These are phyloP conservation scores for Yamadazyma diddensiae DNA, from an alignment of 1,139 yeast genomes.

Conservation along the genomic window DNA sequence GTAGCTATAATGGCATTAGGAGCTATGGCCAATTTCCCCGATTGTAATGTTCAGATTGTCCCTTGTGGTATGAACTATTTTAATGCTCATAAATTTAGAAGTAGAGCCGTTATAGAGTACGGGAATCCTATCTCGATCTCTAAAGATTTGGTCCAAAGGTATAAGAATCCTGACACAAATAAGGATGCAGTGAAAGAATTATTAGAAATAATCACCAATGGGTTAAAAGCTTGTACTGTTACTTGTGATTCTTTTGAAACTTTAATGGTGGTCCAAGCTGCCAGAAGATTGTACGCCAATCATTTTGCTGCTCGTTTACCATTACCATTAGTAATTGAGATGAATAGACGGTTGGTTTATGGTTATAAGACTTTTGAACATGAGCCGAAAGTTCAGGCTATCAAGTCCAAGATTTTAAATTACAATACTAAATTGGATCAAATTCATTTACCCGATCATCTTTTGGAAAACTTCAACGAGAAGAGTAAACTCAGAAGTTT, in stretches of 20 bases:
- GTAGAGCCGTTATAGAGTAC: slow-evolving; percentile 47
- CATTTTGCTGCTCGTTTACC: slow-evolving; percentile 69
- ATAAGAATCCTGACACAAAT: slow-evolving; percentile 49
- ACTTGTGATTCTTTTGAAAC: slow-evolving; percentile 92
- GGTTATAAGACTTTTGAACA: slow-evolving; percentile 77
- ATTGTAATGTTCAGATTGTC: slow-evolving; percentile 33
- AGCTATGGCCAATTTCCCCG: slow-evolving; percentile 29
- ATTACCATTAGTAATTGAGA: slow-evolving; percentile 78
- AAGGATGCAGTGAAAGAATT: slow-evolving; percentile 74
- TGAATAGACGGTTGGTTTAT: slow-evolving; percentile 77
- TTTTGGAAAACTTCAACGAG: slow-evolving; percentile 66
- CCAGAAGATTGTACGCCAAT: slow-evolving; percentile 83
- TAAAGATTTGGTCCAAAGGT: slow-evolving; percentile 24
- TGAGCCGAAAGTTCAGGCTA: slow-evolving; percentile 61
- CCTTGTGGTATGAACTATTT: slow-evolving; percentile 50
- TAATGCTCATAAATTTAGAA: slow-evolving; percentile 44
- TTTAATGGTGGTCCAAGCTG: slow-evolving; percentile 89
- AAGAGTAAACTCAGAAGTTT: slow-evolving; percentile 39
- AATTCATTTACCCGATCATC: slow-evolving; percentile 84
- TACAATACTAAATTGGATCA: slow-evolving; percentile 69
- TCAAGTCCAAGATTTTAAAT: slow-evolving; percentile 58
- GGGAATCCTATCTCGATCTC: slow-evolving; percentile 44
- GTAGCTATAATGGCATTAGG: slow-evolving; percentile 52
- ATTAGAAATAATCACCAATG: slow-evolving; percentile 69
- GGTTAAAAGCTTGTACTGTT: slow-evolving; percentile 85